These are phyloP conservation scores for Chlamydomonas reinhardtii DNA, from an alignment of 163 green algal species.

Conservation along the genomic window DNA sequence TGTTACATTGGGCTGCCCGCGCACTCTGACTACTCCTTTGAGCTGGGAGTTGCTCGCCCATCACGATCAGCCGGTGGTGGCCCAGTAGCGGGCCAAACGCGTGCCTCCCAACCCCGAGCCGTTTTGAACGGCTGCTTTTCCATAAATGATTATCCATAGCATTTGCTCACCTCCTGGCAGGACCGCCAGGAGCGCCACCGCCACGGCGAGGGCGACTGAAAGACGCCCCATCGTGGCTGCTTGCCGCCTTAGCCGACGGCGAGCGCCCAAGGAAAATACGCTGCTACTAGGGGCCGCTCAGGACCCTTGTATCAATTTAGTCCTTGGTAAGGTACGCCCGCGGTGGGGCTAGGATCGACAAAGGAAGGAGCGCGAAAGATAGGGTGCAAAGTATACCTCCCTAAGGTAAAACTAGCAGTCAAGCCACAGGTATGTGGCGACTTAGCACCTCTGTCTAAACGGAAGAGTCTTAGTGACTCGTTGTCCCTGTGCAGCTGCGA, in stretches of 20 bases:
- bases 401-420: no score
- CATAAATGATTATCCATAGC: neutral
- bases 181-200: slow-evolving; percentile 25
- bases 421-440: no score
- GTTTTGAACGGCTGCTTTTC: neutral
- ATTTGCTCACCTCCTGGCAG: slow-evolving; percentile 17
- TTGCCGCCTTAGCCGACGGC: slow-evolving; percentile 42
- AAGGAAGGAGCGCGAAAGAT: no score
- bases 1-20: no score
- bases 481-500: no score
- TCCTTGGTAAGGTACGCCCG: no score
- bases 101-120: no score
- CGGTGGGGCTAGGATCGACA: no score
- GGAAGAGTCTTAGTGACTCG: no score
- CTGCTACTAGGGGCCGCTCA: neutral
- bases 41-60: neutral
- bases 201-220: slow-evolving; percentile 25
- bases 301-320: neutral
- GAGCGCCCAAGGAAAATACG: neutral
- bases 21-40: no score
- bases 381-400: no score
- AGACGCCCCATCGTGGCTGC: slow-evolving; percentile 42
- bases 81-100: neutral
- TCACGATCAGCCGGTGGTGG: slow-evolving; percentile 6
- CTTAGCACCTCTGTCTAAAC: no score